Conservation (phyloP, 2,329 filamentous ascomycete species). For the Ambrosiella cleistominuta region DNA sequence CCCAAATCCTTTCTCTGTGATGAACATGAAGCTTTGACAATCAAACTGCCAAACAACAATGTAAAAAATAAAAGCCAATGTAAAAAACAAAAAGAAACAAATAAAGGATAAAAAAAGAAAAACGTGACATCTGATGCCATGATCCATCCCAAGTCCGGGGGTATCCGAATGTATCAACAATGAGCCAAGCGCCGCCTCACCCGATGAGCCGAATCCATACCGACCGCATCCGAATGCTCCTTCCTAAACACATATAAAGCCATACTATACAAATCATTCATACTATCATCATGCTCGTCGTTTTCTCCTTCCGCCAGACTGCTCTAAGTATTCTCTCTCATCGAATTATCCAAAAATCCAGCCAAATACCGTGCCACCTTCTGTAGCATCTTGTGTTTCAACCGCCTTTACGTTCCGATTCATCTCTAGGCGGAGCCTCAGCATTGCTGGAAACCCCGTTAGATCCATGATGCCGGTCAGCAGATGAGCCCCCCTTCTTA, state of each 20-base stretch:
- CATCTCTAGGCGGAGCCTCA: slow-evolving; percentile 40
- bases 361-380: not conserved
- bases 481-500: slow-evolving; percentile 33
- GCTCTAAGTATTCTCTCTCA: no score
- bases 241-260: not conserved
- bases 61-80: not conserved
- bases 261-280: not conserved
- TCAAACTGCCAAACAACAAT: not conserved
- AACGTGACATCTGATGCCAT: not conserved
- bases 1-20: not conserved
- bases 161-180: not conserved
- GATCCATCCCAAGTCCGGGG: not conserved
- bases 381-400: slow-evolving; percentile 21
- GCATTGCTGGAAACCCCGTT: slow-evolving; percentile 24
- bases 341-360: not conserved
- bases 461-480: slow-evolving; percentile 17
- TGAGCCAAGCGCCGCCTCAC: not conserved
- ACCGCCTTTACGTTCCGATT: slow-evolving; percentile 45
- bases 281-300: not conserved
- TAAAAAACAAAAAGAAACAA: not conserved
- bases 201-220: not conserved
- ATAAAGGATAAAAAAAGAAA: not conserved
- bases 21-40: not conserved
- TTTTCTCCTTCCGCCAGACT: no score
- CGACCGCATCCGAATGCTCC: not conserved